Evolutionary conservation across 2,329 filamentous ascomycete genomes (phyloP).

Genomic region (Colletotrichum chrysophilum): DNA sequence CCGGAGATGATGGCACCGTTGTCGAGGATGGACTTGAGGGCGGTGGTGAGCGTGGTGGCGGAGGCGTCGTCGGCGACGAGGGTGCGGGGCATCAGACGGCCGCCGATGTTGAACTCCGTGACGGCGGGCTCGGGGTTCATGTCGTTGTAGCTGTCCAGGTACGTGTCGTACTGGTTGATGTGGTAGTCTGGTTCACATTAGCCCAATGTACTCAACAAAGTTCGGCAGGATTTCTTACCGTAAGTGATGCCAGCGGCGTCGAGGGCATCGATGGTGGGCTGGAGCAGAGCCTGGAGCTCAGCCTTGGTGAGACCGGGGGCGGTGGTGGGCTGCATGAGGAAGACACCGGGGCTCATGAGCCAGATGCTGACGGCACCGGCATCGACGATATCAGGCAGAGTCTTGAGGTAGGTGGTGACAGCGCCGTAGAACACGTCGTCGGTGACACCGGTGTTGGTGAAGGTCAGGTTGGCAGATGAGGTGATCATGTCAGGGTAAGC

Average conservation of each 20-base stretch:
- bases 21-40: background rate
- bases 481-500: conserved; percentile 35
- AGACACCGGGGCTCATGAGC: background rate
- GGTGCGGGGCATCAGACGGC: conserved; percentile 6
- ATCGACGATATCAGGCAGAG: conserved; percentile 5
- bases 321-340: conserved; percentile 35
- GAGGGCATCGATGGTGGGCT: conserved; percentile 40
- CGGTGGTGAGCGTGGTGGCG: background rate
- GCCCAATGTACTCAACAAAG: background rate
- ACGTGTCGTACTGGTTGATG: conserved; percentile 32
- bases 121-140: conserved; percentile 20
- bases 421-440: conserved; percentile 26
- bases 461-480: conserved; percentile 48
- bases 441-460: conserved; percentile 29
- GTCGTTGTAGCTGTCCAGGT: conserved; percentile 23
- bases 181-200: background rate
- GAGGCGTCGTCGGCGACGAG: conserved; percentile 8
- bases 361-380: conserved; percentile 17
- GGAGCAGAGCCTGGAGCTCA: conserved; percentile 43
- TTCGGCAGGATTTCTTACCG: conserved; percentile 14
- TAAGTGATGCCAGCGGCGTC: conserved; percentile 27
- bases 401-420: conserved; percentile 5
- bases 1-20: conserved; percentile 9
- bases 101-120: conserved; percentile 18
- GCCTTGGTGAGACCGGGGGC: conserved; percentile 44